phyloP scores from a whole-genome alignment of 768 basidiomycete genomes.

The Russula compacta region DNA sequence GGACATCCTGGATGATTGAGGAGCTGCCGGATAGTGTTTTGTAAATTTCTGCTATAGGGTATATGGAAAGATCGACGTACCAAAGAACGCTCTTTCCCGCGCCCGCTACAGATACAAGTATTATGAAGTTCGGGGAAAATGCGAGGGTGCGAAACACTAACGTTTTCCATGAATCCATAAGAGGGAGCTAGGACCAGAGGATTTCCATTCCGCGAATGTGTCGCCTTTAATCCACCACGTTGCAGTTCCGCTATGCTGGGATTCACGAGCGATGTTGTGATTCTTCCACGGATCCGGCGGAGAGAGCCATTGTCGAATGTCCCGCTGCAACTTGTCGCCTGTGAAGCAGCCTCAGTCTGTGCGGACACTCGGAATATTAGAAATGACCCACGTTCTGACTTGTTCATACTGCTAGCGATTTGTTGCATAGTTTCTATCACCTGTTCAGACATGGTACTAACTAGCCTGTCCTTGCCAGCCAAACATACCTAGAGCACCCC shows the following conservation, averaged over 20 bases:
- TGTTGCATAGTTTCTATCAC: background rate
- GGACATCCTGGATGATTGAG: background rate
- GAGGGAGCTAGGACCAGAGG: background rate
- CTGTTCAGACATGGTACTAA: background rate
- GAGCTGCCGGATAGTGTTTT: background rate
- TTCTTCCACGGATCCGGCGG: slow-evolving; percentile 3
- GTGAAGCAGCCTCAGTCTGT: background rate
- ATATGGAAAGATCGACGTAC: background rate
- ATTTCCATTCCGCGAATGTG: background rate
- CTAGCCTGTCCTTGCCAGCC: background rate
- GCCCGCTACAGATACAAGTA: background rate
- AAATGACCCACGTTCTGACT: background rate
- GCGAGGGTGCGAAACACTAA: background rate
- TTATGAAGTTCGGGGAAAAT: background rate
- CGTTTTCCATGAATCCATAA: slow-evolving; percentile 5
- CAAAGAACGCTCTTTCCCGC: background rate
- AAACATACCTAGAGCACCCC: background rate
- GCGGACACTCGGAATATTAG: background rate
- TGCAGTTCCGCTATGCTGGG: background rate
- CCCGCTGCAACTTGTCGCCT: background rate
- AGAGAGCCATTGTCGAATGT: background rate
- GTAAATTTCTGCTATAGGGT: background rate
- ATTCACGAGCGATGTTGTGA: background rate
- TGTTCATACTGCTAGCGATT: background rate
- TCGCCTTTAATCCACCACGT: background rate